Evolutionary conservation across 2,329 filamentous ascomycete genomes (phyloP).

Genomic region (Grosmannia huntii): DNA sequence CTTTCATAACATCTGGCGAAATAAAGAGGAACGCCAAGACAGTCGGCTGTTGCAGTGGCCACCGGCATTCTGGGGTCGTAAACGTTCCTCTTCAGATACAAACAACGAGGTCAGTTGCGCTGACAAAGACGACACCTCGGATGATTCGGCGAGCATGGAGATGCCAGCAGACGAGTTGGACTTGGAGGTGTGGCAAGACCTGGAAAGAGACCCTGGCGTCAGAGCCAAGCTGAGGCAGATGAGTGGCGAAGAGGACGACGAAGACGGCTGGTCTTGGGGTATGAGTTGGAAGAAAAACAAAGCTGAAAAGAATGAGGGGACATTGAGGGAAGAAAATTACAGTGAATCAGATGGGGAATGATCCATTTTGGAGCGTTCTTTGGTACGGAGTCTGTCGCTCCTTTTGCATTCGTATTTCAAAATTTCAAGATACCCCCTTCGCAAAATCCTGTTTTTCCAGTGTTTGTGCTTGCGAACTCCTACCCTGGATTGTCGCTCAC

Average conservation of each 20-base stretch:
- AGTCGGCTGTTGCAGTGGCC: not conserved
- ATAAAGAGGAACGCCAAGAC: not conserved
- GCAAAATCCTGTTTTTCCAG: not conserved
- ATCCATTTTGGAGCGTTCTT: not conserved
- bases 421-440: not conserved
- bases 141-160: slow-evolving; percentile 6
- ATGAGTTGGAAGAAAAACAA: not conserved
- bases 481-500: too few species aligned
- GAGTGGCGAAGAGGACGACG: slow-evolving; percentile 21
- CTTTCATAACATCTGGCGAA: slow-evolving; percentile 32
- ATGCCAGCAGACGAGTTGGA: slow-evolving; percentile 34
- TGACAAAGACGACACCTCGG: slow-evolving; percentile 7
- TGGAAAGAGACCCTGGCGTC: slow-evolving; percentile 38
- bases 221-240: slow-evolving; percentile 28
- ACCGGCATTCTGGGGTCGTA: slow-evolving; percentile 1
- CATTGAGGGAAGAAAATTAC: not conserved
- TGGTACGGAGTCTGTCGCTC: not conserved
- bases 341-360: not conserved
- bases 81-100: not conserved
- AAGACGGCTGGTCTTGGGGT: slow-evolving; percentile 9
- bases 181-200: slow-evolving; percentile 44
- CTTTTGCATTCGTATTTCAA: not conserved
- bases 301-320: not conserved
- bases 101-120: slow-evolving; percentile 5
- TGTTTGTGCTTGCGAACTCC: too few species aligned